Evolutionary conservation across 2,329 filamentous ascomycete genomes (phyloP), one percentile per base, ranked within the genome.

Genomic region (Neonectria faginata): DNA sequence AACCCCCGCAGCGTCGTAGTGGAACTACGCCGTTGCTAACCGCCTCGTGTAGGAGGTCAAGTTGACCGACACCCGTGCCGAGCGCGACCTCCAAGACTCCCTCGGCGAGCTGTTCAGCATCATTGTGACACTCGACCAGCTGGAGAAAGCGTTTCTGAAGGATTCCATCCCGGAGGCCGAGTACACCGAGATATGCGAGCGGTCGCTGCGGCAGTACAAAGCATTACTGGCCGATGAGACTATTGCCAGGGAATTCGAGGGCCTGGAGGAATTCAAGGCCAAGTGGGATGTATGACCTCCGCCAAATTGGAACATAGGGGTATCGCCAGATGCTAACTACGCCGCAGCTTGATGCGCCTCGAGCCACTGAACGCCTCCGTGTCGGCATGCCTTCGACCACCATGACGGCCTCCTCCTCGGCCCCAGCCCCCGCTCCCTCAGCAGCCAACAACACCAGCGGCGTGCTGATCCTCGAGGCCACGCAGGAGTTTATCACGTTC

Each of bases 401-500:
- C 1, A 80, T 90, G 20, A 86, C 84, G 11, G 84, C 86, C 69
- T 86, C 81, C 29, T 86, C 81, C 36, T 84, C 79, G 10, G 82
- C 79, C 39, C 76, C 78, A 39, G 79, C 82, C 25, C 80, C 84
- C 3, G 78, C 82, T 16, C 78, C 81, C 31, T 76, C 81, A 5
- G 76, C 79, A 12, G 75, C 78, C 51, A 82, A 82, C 72, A 85
- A 84, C 69, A 83, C 85, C 39, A 86, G 85, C 67, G 87, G 88
- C 10, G 83, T 88, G 3, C 79, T 97, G 39, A 97, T 98, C 63
- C 83, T 97, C 45, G 91, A 95, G 68, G 96, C 96, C 2, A 98
- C 95, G 1, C 94, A 99, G 79, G 97, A 97, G 78, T 99, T 99
- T 79, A 99, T 99, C 79, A 99, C 96, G 0, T 95, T 99, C 76